These are phyloP conservation scores for Flaveria ramosissima DNA, from an alignment of 129 eudicot genomes.

Conservation along the genomic window DNA sequence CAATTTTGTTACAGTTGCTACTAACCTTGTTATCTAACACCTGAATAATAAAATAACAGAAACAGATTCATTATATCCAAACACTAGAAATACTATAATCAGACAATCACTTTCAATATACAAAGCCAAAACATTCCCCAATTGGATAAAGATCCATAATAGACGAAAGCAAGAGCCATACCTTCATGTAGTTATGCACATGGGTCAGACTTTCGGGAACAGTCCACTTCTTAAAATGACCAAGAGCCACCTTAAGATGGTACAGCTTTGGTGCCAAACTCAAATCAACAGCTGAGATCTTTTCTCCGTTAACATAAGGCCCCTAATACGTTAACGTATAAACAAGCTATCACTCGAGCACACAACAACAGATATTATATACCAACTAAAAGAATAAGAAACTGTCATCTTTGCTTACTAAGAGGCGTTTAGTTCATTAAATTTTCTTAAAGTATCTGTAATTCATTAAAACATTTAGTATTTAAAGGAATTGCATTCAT, in stretches of 20 bases:
- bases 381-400: neutral
- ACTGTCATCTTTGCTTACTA: neutral
- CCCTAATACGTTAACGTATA: conserved; percentile 40
- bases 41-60: neutral
- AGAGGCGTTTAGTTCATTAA: neutral
- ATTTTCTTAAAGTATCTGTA: too few relatives aligned
- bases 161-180: conserved; percentile 22
- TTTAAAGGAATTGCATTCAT: neutral
- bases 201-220: conserved; percentile 56
- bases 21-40: neutral
- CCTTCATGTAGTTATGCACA: conserved; percentile 74
- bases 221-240: conserved; percentile 73
- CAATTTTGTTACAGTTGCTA: conserved; percentile 1
- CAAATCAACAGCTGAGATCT: conserved; percentile 73
- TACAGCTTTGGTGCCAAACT: conserved; percentile 77
- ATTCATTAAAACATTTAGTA: neutral
- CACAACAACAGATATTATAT: neutral
- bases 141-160: neutral
- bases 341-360: conserved; percentile 10
- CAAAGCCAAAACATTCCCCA: neutral
- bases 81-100: neutral
- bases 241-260: conserved; percentile 77
- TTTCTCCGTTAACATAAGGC: conserved; percentile 67
- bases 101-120: neutral
- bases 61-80: neutral